Evolutionary conservation across 768 basidiomycete genomes (phyloP), one percentile per base, ranked within the genome.

Genomic region (Stropharia rugosoannulata): DNA sequence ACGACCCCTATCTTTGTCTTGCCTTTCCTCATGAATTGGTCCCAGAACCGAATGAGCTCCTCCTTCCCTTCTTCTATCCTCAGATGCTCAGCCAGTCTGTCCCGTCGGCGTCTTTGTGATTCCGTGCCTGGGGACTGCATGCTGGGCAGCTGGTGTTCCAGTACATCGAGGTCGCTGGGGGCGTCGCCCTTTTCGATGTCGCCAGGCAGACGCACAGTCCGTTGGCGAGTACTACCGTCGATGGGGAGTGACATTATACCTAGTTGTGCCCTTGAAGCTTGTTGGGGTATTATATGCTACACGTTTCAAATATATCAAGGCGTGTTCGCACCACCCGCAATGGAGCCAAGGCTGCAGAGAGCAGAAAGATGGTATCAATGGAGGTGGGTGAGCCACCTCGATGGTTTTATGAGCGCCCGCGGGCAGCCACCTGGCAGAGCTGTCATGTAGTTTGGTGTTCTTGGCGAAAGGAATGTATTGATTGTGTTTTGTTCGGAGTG

Each of bases 1-100:
- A 60, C 35, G 7, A 80, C 63, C 0, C 80, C 77, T 32, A 82
- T 66, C 16, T 74, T 73, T 55, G 59, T 64, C 66, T 75, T 81
- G 7, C 80, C 81, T 57, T 70, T 76, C 46, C 79, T 71, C 42
- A 69, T 70, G 56, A 83, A 82, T 29, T 79, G 71, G 49, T 75
- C 66, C 72, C 74, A 73, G 56, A 80, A 77, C 18, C 60, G 65
- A 29, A 63, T 61, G 19, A 74, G 59, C 5, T 64, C 65, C 39
- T 63, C 54, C 44, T 62, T 62, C 48, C 62, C 62, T 37, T 64
- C 62, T 25, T 66, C 56, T 16, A 61, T 43, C 27, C 44, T 50
- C 43, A 64, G 37, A 1, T 51, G 51, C 32, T 63, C 51, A 29
- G 56, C 56, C 39, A 61, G 57, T 53, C 18, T 56, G 56, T 19